Percentiles rank a stretch among this genome's conserved stretches.
Evolutionary conservation across 1,284 basidiomycete genomes (phyloP).

Genomic region (Ceratobasidium sp.): DNA sequence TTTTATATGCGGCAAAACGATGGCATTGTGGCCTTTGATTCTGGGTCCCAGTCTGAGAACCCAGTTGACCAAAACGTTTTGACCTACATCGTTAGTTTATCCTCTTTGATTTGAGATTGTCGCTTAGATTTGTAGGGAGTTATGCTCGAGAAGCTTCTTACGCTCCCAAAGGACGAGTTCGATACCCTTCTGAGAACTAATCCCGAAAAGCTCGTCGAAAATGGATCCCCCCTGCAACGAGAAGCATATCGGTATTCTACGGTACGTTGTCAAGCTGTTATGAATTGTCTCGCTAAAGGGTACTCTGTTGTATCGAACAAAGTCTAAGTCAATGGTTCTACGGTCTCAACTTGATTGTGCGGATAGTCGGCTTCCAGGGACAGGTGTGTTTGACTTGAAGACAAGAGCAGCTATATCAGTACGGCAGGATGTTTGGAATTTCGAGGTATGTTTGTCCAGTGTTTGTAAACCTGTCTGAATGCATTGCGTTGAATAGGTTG

Average conservation of each 20-base stretch:
- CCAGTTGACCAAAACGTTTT: conserved; percentile 78
- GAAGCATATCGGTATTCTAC: conserved; percentile 89
- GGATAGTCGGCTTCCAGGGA: conserved; percentile 85
- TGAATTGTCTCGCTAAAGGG: not conserved
- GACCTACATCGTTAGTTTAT: conserved; percentile 75
- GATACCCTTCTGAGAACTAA: conserved; percentile 68
- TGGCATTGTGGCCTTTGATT: conserved; percentile 86
- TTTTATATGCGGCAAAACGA: conserved; percentile 72
- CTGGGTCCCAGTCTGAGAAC: conserved; percentile 63
- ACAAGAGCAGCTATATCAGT: conserved; percentile 90
- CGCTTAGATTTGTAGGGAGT: conserved; percentile 70
- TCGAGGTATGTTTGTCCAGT: conserved; percentile 65
- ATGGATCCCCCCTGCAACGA: conserved; percentile 51
- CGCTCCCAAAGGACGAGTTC: conserved; percentile 76
- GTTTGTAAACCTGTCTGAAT: conserved; percentile 28
- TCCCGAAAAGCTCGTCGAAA: conserved; percentile 48
- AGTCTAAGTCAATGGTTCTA: conserved; percentile 74
- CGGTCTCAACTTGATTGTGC: conserved; percentile 95
- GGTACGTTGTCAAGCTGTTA: conserved; percentile 60
- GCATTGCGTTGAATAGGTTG: conserved; percentile 68
- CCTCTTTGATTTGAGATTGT: not conserved
- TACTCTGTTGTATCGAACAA: conserved; percentile 67
- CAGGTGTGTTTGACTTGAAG: conserved; percentile 96
- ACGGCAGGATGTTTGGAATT: conserved; percentile 89
- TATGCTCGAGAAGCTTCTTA: conserved; percentile 91